A percentile compares a stretch with the other conserved stretches of the same genome.
These are phyloP conservation scores for Pichia sp. DNA, from an alignment of 1,139 yeast species.

Conservation along the genomic window DNA sequence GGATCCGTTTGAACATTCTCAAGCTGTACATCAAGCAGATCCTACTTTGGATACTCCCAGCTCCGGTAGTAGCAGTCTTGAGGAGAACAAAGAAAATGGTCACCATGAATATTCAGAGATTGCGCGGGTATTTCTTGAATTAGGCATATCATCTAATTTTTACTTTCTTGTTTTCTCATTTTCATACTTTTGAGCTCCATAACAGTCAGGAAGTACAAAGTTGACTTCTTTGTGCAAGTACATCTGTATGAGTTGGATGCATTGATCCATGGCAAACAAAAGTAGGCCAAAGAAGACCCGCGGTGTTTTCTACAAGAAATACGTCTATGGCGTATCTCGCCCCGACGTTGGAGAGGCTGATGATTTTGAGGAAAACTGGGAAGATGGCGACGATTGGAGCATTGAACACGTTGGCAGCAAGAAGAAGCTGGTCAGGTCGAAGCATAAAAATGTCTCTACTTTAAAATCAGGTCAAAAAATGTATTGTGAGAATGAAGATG, in stretches of 20 bases:
- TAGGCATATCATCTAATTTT: neutral
- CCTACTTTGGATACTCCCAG: slow-evolving; percentile 1
- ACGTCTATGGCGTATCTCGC: slow-evolving; percentile 52
- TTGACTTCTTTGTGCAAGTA: neutral
- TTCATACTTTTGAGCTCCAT: neutral
- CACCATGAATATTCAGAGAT: neutral
- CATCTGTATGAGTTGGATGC: neutral
- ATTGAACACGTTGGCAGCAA: slow-evolving; percentile 1
- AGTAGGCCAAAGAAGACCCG: slow-evolving; percentile 75
- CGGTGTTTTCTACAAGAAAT: slow-evolving; percentile 69
- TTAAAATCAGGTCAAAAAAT: slow-evolving; percentile 13
- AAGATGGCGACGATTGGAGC: slow-evolving; percentile 5
- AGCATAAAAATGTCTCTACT: neutral
- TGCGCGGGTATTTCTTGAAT: slow-evolving; percentile 3
- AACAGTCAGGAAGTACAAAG: too few species aligned
- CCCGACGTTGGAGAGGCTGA: slow-evolving; percentile 15
- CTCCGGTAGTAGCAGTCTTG: neutral
- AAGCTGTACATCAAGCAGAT: slow-evolving; percentile 11
- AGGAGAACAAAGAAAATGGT: neutral
- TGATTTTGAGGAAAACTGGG: neutral
- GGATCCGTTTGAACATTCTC: neutral
- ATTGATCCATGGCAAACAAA: slow-evolving; percentile 65
- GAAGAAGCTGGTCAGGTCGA: slow-evolving; percentile 13
- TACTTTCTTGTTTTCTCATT: neutral
- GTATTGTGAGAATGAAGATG: slow-evolving; percentile 2